phyloP scores from a whole-genome alignment of 2,329 filamentous ascomycete genomes.

The Penicillium sp. region DNA sequence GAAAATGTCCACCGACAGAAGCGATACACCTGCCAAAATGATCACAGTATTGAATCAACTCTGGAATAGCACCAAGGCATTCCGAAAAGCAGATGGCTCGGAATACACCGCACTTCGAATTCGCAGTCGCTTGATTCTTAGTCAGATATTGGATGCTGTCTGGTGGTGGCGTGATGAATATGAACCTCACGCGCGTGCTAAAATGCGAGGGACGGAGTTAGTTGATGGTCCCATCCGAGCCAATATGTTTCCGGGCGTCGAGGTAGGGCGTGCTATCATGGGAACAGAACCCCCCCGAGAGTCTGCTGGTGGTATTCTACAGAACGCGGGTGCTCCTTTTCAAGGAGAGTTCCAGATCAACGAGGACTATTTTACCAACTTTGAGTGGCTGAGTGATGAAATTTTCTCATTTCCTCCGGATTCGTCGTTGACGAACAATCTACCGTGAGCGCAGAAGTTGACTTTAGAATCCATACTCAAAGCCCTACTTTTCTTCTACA shows the following conservation, averaged over 20 bases:
- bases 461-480: background rate
- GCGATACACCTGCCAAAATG: conserved; percentile 36
- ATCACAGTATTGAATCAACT: conserved; percentile 37
- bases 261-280: conserved; percentile 9
- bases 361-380: conserved; percentile 40
- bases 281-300: conserved; percentile 7
- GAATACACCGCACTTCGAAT: conserved; percentile 38
- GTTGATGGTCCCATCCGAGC: conserved; percentile 17
- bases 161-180: conserved; percentile 48
- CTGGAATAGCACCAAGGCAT: conserved; percentile 44
- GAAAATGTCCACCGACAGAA: conserved; percentile 37
- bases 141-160: conserved; percentile 39
- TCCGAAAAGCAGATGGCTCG: conserved; percentile 39
- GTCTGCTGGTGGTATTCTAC: background rate
- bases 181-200: conserved; percentile 26
- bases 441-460: conserved; percentile 7
- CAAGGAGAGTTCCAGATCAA: conserved; percentile 30
- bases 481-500: background rate
- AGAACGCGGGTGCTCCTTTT: conserved; percentile 2
- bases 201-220: conserved; percentile 10
- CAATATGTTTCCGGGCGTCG: conserved; percentile 2
- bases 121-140: conserved; percentile 39
- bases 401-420: conserved; percentile 26
- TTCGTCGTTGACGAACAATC: conserved; percentile 19
- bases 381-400: conserved; percentile 40